phyloP scores from a whole-genome alignment of 1,284 basidiomycete species.

The Leccinum subrobustum region DNA sequence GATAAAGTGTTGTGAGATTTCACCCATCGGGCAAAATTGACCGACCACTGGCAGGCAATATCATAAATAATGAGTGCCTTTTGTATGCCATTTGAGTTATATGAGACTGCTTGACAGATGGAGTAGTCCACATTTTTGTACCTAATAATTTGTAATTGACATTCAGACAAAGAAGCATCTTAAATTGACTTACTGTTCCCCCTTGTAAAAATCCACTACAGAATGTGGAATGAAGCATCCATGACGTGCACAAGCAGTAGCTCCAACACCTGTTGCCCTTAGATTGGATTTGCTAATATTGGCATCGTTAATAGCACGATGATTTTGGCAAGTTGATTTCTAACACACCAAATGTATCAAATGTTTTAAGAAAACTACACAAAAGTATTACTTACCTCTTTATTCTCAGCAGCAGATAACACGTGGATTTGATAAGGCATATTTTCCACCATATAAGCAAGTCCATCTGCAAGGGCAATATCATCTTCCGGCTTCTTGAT shows the following conservation, averaged over 20 bases:
- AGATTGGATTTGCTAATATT: constrained; percentile 9
- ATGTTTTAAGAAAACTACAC: background rate
- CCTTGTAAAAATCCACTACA: constrained; percentile 22
- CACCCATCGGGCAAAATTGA: background rate
- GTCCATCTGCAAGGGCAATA: constrained; percentile 12
- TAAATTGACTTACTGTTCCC: background rate
- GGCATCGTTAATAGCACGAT: constrained; percentile 14
- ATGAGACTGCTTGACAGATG: constrained; percentile 9
- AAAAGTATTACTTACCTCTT: background rate
- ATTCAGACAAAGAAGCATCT: background rate
- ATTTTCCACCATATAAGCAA: constrained; percentile 14
- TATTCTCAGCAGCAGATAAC: too few species aligned
- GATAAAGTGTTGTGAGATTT: too few species aligned
- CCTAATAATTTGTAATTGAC: background rate
- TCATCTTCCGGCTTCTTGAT: constrained; percentile 11
- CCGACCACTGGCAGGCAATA: constrained; percentile 14
- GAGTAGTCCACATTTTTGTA: constrained; percentile 21
- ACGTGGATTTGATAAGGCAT: too few species aligned
- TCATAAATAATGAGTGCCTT: constrained; percentile 15
- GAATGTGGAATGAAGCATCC: constrained; percentile 13
- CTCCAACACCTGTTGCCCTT: constrained; percentile 4
- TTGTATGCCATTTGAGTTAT: constrained; percentile 7
- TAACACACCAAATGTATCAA: background rate
- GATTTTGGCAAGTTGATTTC: constrained; percentile 16
- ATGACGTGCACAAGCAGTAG: constrained; percentile 11